Percentiles rank a stretch among this genome's conserved stretches.
Conservation (phyloP, 805 yeast genomes). For the Wickerhamiella domercqiae region DNA sequence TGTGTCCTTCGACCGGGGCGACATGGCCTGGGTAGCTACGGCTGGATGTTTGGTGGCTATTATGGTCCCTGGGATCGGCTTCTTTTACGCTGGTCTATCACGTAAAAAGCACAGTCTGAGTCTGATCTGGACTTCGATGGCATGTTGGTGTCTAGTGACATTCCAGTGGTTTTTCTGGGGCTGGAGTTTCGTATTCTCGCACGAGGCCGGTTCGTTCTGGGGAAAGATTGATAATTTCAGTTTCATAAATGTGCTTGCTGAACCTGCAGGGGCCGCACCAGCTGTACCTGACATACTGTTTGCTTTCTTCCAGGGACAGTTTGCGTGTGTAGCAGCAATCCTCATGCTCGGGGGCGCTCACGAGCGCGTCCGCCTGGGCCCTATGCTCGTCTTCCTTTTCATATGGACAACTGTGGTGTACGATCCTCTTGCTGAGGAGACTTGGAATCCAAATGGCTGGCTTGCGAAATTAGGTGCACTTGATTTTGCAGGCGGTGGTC, state of each 20-base stretch:
- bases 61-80: slow-evolving; percentile 93
- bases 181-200: slow-evolving; percentile 74
- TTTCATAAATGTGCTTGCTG: slow-evolving; percentile 67
- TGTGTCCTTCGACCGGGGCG: slow-evolving; percentile 36
- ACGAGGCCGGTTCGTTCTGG: slow-evolving; percentile 49
- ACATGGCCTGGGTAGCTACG: slow-evolving; percentile 74
- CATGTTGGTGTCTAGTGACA: slow-evolving; percentile 66
- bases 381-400: slow-evolving; percentile 90
- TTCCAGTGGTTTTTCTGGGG: slow-evolving; percentile 99
- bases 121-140: slow-evolving; percentile 82
- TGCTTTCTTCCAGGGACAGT: slow-evolving; percentile 91
- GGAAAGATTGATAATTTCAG: slow-evolving; percentile 76
- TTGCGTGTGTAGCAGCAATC: slow-evolving; percentile 84
- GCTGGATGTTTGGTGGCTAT: slow-evolving; percentile 79
- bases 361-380: slow-evolving; percentile 91
- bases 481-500: slow-evolving; percentile 98
- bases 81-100: slow-evolving; percentile 82
- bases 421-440: slow-evolving; percentile 94
- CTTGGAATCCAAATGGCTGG: slow-evolving; percentile 96
- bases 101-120: slow-evolving; percentile 95
- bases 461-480: slow-evolving; percentile 63
- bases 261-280: slow-evolving; percentile 45
- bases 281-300: slow-evolving; percentile 77
- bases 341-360: slow-evolving; percentile 96
- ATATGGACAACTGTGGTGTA: slow-evolving; percentile 91